phyloP scores from a whole-genome alignment of 2,329 filamentous ascomycete genomes.

The Fusarium duplospermum region DNA sequence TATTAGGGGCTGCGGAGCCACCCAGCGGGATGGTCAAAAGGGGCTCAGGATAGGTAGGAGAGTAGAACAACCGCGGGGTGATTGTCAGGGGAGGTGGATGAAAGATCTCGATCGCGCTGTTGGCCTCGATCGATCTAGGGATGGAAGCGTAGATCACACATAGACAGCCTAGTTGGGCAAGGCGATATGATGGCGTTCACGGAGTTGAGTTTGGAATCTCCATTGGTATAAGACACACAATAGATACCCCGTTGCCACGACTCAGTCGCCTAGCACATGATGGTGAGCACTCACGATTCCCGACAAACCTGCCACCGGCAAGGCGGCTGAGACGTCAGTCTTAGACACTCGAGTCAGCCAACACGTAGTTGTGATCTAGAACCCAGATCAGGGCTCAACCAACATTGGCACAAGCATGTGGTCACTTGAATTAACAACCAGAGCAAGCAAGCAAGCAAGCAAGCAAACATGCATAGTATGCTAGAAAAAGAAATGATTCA shows the following conservation, averaged over 20 bases:
- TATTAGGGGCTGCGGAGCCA: neutral
- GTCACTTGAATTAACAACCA: neutral
- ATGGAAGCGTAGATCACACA: conserved; percentile 1
- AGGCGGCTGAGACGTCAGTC: neutral
- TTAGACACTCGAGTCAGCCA: neutral
- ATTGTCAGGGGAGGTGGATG: neutral
- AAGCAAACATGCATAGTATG: neutral
- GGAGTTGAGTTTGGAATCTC: conserved; percentile 19
- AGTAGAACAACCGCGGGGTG: neutral
- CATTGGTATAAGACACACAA: conserved; percentile 28
- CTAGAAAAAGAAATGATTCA: neutral
- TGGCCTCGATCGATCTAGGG: neutral
- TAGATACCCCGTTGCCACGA: conserved; percentile 40
- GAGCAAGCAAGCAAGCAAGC: neutral
- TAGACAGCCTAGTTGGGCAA: conserved; percentile 7
- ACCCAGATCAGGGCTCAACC: neutral
- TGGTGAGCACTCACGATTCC: neutral
- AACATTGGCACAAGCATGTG: neutral
- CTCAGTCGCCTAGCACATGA: neutral
- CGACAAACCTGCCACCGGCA: neutral
- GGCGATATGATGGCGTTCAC: conserved; percentile 30
- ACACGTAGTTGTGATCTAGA: neutral
- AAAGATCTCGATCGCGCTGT: neutral
- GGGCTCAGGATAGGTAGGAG: neutral
- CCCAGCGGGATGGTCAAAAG: neutral